These are phyloP conservation scores for Lycium ferocissimum DNA, from an alignment of 257 asterid species.

Conservation along the genomic window DNA sequence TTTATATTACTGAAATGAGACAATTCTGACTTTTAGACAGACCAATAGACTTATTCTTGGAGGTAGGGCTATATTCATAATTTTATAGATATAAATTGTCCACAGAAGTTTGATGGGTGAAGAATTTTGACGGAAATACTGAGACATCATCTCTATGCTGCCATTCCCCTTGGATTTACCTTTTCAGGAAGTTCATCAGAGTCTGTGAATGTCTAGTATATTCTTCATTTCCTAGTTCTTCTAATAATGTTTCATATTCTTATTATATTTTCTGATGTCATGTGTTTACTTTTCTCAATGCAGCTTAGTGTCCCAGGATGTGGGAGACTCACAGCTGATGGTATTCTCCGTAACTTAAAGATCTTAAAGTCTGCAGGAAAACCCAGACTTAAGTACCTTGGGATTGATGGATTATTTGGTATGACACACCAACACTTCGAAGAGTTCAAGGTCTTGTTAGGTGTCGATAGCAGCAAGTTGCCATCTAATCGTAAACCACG, in stretches of 20 bases:
- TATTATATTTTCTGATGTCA: neutral
- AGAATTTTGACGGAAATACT: neutral
- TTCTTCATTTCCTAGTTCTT: conserved; percentile 8
- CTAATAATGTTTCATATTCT: neutral
- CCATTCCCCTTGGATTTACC: neutral
- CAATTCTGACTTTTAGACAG: neutral
- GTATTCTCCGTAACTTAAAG: conserved; percentile 57
- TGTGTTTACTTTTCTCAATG: conserved; percentile 29
- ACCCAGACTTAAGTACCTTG: conserved; percentile 67
- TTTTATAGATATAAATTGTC: neutral
- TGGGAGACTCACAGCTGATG: conserved; percentile 47
- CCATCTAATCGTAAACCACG: conserved; percentile 48
- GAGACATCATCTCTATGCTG: neutral
- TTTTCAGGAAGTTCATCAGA: conserved; percentile 16
- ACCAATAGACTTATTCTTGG: neutral
- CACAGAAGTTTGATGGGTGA: neutral
- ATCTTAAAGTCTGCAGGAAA: conserved; percentile 50
- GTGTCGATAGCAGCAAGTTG: conserved; percentile 45
- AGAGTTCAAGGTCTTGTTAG: conserved; percentile 68
- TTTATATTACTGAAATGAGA: neutral
- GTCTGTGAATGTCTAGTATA: neutral
- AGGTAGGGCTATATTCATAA: neutral
- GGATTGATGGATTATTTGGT: conserved; percentile 59
- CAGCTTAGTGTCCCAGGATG: conserved; percentile 81
- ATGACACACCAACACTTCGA: conserved; percentile 52